Evolutionary conservation across 2,329 filamentous ascomycete species (phyloP).

Genomic region (Trichoderma gracile): DNA sequence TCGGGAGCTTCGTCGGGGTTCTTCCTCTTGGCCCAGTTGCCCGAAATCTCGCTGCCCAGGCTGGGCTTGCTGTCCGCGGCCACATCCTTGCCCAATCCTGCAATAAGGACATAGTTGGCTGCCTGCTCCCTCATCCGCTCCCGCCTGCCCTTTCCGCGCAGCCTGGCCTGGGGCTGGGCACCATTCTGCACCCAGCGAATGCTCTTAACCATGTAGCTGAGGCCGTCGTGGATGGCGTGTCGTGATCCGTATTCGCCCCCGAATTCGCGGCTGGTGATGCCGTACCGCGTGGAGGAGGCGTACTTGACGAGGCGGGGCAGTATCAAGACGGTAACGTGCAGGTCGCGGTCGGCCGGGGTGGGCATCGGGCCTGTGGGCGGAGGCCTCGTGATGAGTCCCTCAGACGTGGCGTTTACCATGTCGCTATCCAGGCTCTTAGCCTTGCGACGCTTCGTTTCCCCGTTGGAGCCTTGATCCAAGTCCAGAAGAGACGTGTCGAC

Average conservation of each 20-base stretch:
- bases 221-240: conserved; percentile 69
- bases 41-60: conserved; percentile 37
- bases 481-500: conserved; percentile 70
- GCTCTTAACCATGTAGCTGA: conserved; percentile 82
- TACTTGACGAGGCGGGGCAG: conserved; percentile 80
- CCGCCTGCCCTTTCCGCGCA: conserved; percentile 56
- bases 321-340: conserved; percentile 84
- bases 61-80: conserved; percentile 30
- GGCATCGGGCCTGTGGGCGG: conserved; percentile 62
- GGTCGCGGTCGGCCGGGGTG: conserved; percentile 68
- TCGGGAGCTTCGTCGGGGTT: conserved; percentile 33
- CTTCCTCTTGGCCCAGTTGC: conserved; percentile 40
- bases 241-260: conserved; percentile 52
- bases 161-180: conserved; percentile 57
- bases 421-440: conserved; percentile 34
- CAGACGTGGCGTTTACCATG: conserved; percentile 40
- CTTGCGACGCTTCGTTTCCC: conserved; percentile 38
- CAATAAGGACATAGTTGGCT: conserved; percentile 38
- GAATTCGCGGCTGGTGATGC: conserved; percentile 80
- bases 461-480: conserved; percentile 43
- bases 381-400: conserved; percentile 53
- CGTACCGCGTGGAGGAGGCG: conserved; percentile 70
- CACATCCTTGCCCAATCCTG: conserved; percentile 32
- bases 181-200: conserved; percentile 85
- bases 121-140: conserved; percentile 60